Evolutionary conservation across 140 eudicot species (phyloP), one percentile per base, ranked within the genome.

Genomic region (Ambrosia hybrid): DNA sequence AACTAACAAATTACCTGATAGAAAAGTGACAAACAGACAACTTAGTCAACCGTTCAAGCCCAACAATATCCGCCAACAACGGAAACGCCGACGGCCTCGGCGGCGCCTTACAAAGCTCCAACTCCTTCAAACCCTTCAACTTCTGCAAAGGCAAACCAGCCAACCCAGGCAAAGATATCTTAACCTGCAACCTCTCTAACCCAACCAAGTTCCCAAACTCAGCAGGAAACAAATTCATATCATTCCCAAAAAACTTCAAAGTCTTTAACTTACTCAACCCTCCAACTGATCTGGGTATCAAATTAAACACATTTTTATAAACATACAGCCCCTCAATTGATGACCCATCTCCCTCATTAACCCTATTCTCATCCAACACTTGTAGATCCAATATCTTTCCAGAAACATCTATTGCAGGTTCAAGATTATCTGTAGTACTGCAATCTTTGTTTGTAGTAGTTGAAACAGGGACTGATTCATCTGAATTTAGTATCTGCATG

Each of bases 1-100:
- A 30, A 30, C 34, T 30, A 30, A 30, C 34, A 30, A 30, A 30
- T 2, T 68, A 93, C 98, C 98, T 73, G 55, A 93, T 93, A 10
- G 98, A 87, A 73, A 90, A 93, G 38, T 93, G 91, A 78, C 94
- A 93, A 33, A 93, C 94, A 12, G 97, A 87, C 9, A 93, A 84
- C 87, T 72, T 90, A 0, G 98, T 90, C 84, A 93, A 78, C 60
- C 89, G 30, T 55, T 82, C 82, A 63, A 93, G 96, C 53, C 82
- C 89, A 9, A 87, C 82, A 59, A 93, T 84, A 71, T 90, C 97
- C 14, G 83, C 85, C 59, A 93, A 77, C 39, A 90, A 60, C 0
- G 97, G 95, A 65, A 90, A 90, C 7, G 87, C 91, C 0, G 96
- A 87, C 14, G 89, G 85, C 71, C 96, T 74, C 0, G 86, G 73